phyloP scores from a whole-genome alignment of 2,329 filamentous ascomycete genomes.

The Pseudogymnoascus sp. region DNA sequence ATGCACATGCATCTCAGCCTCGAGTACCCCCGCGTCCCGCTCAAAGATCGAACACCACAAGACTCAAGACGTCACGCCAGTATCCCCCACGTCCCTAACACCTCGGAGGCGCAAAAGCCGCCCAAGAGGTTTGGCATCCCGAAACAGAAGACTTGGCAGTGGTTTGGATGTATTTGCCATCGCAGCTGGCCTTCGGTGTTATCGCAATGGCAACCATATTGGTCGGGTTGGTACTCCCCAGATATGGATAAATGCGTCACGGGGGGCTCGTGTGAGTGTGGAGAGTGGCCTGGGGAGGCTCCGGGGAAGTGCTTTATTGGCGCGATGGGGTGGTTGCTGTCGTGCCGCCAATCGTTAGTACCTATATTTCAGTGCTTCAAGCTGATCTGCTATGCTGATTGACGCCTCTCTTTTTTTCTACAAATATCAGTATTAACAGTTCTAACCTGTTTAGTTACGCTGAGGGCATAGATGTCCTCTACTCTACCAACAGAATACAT shows the following conservation, averaged over 20 bases:
- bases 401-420: not conserved
- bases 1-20: not conserved
- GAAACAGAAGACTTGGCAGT: not conserved
- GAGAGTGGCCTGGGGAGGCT: not conserved
- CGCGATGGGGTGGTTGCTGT: not conserved
- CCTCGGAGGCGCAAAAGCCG: not conserved
- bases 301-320: not conserved
- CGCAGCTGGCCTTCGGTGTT: not conserved
- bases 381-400: not conserved
- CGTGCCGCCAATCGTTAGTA: not conserved
- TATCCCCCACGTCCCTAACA: not conserved
- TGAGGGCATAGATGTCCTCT: not conserved
- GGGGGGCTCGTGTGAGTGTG: not conserved
- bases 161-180: not conserved
- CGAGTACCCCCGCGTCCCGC: not conserved
- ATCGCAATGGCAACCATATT: not conserved
- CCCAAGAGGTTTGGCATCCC: not conserved
- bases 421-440: not conserved
- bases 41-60: not conserved
- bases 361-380: not conserved
- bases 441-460: not conserved
- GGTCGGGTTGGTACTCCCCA: no score
- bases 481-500: not conserved
- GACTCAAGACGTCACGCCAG: not conserved
- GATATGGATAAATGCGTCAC: not conserved